Base-by-base conservation (phyloP, 768 basidiomycete genomes). In the Hericium coralloides region DNA sequence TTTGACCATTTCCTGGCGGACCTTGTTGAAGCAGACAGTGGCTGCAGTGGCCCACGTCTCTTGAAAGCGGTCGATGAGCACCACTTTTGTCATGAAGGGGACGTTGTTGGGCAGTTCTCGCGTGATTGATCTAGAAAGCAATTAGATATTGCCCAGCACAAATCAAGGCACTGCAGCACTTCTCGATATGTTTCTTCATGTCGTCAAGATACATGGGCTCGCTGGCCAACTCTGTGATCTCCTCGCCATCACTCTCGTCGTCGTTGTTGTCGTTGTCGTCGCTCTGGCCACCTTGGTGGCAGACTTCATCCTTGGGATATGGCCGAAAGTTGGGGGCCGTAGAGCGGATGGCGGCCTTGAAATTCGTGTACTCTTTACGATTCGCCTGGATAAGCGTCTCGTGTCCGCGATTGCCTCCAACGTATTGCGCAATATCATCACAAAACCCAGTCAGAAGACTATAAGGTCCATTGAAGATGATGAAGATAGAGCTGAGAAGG, bases 291-390 rank as follows among this genome's bases (percentile, higher is more conserved):
- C 31, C 31, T 6, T 31, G 31, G 7, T 31, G 31, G 8, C 31
- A 8, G 10, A 9, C 2, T 9, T 39, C 53, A 9, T 22, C 14
- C 12, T 22, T 43, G 9, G 17, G 8, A 9, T 15, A 23, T 2
- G 74, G 72, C 14, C 68, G 53, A 53, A 76, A 76, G n/a, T 69
- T 67, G 0, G 75, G 75, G 9, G 68, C 69, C 1, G 70, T 73
- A 6, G 61, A 50, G 3, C 67, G 62, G 20, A 76, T 74, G 0
- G 61, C 60, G 0, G 15, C n/a, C 56, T 72, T 73, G 52, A 75
- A 70, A 7, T 18, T 20, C 2, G 38, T 52, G 49, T 67, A 75
- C 3, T 65, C 59, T 1, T 59, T 65, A 23, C 66, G 65, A 45
- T 70, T 70, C 18, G 61, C 63, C 31, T 72, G 72, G 3, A 75